phyloP scores from a whole-genome alignment of 202 grass and related monocot genomes.

The Cymbopogon flexuosus region DNA sequence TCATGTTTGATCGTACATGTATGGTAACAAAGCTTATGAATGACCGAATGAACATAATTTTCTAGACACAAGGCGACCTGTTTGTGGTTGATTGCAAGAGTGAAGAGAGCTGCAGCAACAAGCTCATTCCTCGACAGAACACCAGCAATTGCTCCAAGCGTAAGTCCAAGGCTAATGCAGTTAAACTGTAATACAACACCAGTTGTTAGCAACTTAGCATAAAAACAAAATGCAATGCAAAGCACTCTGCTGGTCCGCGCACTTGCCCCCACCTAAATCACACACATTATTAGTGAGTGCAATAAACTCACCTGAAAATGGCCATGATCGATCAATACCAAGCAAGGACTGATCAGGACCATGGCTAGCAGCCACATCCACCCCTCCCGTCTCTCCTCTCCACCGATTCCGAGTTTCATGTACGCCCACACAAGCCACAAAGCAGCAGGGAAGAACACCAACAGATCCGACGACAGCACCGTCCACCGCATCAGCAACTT shows the following conservation, averaged over 20 bases:
- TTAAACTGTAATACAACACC: conserved; percentile 59
- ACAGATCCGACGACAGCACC: conserved; percentile 74
- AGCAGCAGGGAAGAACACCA: conserved; percentile 62
- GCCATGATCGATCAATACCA: conserved; percentile 78
- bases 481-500: conserved; percentile 90
- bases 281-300: not conserved
- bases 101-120: conserved; percentile 65
- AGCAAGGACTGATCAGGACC: conserved; percentile 71
- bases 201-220: conserved; percentile 12
- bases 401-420: conserved; percentile 18
- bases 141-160: conserved; percentile 61
- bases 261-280: not conserved
- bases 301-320: conserved; percentile 70
- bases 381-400: conserved; percentile 24
- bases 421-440: conserved; percentile 71
- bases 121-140: conserved; percentile 57
- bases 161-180: conserved; percentile 87
- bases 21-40: conserved; percentile 5
- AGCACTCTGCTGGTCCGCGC: not conserved
- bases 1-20: not conserved
- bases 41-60: not conserved
- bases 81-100: conserved; percentile 87
- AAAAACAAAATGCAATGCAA: not conserved
- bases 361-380: conserved; percentile 73
- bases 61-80: conserved; percentile 44